Evolutionary conservation across 305 asterid species (phyloP), one percentile per base, ranked within the genome.

Genomic region (Fraxinus baroniana): DNA sequence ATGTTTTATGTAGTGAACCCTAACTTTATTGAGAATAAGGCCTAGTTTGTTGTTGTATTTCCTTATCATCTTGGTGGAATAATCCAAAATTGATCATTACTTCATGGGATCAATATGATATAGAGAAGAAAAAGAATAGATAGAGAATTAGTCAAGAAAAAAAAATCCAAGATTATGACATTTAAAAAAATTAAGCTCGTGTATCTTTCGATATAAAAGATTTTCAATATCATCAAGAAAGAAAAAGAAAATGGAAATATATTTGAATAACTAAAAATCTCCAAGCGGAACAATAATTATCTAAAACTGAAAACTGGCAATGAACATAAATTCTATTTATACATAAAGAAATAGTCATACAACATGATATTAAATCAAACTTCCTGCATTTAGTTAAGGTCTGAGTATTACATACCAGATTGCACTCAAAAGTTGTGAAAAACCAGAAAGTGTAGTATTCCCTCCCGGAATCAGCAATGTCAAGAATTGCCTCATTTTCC

Each of bases 381-480:
- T 24, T 57, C 35, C 13, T n/a, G 22, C 64, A 80, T 55, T 46
- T 49, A 60, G 18, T 71, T 49, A 24, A 76, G 78, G 86, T 55
- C n/a, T 74, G 87, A 83, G 75, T 39, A 82, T 72, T 28, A 77
- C 95, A 74, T 93, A 96, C 99, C 98, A 90, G 86, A 84, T 92
- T 91, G 87, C 94, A 92, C 24, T 93, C 87, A 71, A 96, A 96
- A 12, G 86, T 89, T 1, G 92, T 93, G 88, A 91, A 94, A 91
- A 93, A 96, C 98, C 98, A 94, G 95, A 94, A 93, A 73, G 98
- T 94, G 87, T 94, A 96, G 84, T 94, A 85, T 37, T 92, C 97
- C 91, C 99, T 91, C 83, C 99, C 99, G 0, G 98, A 96, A 82
- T 91, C 93, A 15, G 90, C 97, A 81, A 96, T 94, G 84, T 96